phyloP scores from a whole-genome alignment of 2,329 filamentous ascomycete species.

The Cucurbitaria berberidis region DNA sequence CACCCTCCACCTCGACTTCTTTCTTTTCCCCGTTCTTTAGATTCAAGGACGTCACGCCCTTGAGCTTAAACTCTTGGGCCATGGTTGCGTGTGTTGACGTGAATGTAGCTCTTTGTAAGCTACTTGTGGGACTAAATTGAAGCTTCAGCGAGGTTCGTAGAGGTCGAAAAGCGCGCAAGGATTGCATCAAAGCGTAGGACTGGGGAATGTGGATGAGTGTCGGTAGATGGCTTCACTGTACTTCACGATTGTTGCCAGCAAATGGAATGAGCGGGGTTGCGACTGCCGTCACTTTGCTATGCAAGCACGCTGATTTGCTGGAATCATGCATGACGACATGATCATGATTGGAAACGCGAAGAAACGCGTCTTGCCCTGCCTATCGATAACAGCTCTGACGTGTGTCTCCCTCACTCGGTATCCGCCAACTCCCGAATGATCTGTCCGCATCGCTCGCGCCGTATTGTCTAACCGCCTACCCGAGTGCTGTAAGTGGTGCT shows the following conservation, averaged over 20 bases:
- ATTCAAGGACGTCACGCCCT: conserved; percentile 74
- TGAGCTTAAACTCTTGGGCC: conserved; percentile 66
- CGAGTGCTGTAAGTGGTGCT: no score
- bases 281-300: background rate
- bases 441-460: background rate
- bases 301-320: conserved; percentile 11
- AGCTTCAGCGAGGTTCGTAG: conserved; percentile 27
- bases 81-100: conserved; percentile 44
- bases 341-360: background rate
- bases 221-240: background rate
- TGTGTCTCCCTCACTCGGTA: background rate
- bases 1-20: conserved; percentile 88
- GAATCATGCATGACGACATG: conserved; percentile 12
- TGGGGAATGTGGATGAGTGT: background rate
- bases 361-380: background rate
- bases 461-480: no score
- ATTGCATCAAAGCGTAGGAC: conserved; percentile 32
- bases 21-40: conserved; percentile 82
- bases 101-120: conserved; percentile 29
- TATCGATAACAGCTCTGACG: conserved; percentile 2
- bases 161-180: conserved; percentile 31
- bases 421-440: background rate
- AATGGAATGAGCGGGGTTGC: conserved; percentile 8
- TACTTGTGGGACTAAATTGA: conserved; percentile 20
- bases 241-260: background rate